Conservation (phyloP, 2,329 filamentous ascomycete genomes). For the Helicocarpus griseus region DNA sequence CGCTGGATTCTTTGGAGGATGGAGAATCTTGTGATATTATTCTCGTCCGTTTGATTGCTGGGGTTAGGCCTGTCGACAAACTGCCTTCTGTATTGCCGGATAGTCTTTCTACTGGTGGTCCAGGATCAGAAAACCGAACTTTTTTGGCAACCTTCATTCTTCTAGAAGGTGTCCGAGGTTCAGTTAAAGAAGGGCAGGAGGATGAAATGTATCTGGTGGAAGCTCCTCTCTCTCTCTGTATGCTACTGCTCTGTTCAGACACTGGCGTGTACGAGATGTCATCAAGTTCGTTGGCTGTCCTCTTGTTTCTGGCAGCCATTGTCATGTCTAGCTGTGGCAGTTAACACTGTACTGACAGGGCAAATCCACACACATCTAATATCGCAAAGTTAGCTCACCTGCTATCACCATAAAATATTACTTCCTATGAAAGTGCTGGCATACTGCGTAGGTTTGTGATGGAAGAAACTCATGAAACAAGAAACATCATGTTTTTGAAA, state of each 20-base stretch:
- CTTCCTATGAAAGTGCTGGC: too few species aligned
- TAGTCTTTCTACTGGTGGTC: conserved; percentile 15
- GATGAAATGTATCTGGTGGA: background rate
- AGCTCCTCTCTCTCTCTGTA: background rate
- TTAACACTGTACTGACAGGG: too few species aligned
- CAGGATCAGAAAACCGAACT: conserved; percentile 38
- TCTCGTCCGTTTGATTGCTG: conserved; percentile 31
- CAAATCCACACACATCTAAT: too few species aligned
- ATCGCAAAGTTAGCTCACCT: too few species aligned
- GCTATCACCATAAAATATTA: too few species aligned
- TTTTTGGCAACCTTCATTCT: conserved; percentile 22
- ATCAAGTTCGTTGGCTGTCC: background rate
- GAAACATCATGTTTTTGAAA: too few species aligned
- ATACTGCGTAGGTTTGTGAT: too few species aligned
- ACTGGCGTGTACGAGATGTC: background rate
- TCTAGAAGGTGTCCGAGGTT: conserved; percentile 1
- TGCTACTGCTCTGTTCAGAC: background rate
- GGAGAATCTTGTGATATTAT: conserved; percentile 12
- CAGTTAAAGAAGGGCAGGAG: background rate
- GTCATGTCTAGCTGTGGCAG: background rate
- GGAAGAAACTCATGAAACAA: too few species aligned
- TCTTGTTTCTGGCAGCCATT: background rate
- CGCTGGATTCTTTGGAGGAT: conserved; percentile 12
- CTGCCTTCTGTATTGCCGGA: conserved; percentile 2
- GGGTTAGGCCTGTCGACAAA: conserved; percentile 36